phyloP scores from a whole-genome alignment of 352 stramenopile genomes.

The Globisporangium mamillatum region DNA sequence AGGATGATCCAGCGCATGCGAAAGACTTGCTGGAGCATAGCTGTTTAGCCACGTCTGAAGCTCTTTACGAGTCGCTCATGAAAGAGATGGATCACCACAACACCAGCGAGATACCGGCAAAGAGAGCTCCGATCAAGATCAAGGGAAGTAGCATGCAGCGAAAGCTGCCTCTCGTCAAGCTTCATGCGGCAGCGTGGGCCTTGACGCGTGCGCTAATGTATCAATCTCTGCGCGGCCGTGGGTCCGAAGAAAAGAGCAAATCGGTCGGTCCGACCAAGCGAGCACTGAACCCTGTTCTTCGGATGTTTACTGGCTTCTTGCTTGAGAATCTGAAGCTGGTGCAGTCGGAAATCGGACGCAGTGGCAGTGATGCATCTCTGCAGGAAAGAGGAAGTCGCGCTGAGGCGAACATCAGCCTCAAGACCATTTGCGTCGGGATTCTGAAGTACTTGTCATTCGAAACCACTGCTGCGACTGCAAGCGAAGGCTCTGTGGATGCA shows the following conservation, averaged over 20 bases:
- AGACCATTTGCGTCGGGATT: constrained; percentile 62
- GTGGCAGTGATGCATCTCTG: constrained; percentile 7
- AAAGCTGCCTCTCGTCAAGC: constrained; percentile 71
- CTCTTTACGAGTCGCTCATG: constrained; percentile 83
- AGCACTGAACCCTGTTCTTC: constrained; percentile 50
- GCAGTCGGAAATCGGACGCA: constrained; percentile 19
- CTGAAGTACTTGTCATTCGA: constrained; percentile 54
- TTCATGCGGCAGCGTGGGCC: constrained; percentile 76
- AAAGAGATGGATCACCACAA: constrained; percentile 78
- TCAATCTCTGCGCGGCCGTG: constrained; percentile 46
- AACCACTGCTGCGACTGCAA: neutral
- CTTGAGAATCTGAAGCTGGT: constrained; percentile 61
- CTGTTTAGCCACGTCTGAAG: constrained; percentile 58
- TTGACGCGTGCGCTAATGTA: constrained; percentile 81
- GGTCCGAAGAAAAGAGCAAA: constrained; percentile 7
- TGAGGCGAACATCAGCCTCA: constrained; percentile 42
- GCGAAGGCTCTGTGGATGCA: constrained; percentile 15
- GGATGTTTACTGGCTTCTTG: constrained; percentile 52
- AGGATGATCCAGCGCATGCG: constrained; percentile 38
- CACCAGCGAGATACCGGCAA: constrained; percentile 6
- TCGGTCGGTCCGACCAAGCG: neutral
- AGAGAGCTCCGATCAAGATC: constrained; percentile 35
- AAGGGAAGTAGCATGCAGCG: constrained; percentile 42
- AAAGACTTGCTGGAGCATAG: constrained; percentile 67
- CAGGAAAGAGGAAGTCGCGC: constrained; percentile 1